These are phyloP conservation scores for Eutrema yunnanense DNA, from an alignment of 345 rosid species.

Conservation along the genomic window DNA sequence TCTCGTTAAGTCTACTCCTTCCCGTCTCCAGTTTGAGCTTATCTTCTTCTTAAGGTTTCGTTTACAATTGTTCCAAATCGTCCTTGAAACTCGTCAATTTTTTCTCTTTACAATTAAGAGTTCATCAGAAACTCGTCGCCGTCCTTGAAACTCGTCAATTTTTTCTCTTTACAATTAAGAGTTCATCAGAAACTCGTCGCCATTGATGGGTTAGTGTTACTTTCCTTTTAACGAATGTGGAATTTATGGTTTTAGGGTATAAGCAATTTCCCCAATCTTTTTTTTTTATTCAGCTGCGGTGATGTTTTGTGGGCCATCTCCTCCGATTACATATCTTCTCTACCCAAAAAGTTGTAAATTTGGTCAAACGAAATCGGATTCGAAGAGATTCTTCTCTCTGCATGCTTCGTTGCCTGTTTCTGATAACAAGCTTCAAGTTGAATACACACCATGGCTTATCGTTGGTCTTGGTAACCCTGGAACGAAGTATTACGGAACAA, in stretches of 20 bases:
- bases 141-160: not conserved
- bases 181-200: not conserved
- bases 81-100: not conserved
- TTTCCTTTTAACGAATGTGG: not conserved
- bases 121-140: not conserved
- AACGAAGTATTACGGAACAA: conserved; percentile 61
- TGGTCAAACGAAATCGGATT: not conserved
- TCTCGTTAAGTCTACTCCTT: too few species aligned
- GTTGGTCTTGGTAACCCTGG: conserved; percentile 97
- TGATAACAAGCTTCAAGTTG: conserved; percentile 5
- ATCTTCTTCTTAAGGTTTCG: too few species aligned
- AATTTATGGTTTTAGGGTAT: not conserved
- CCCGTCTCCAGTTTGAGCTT: too few species aligned
- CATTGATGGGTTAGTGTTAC: conserved; percentile 1
- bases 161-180: not conserved
- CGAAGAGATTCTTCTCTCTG: conserved; percentile 2
- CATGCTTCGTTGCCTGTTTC: conserved; percentile 16
- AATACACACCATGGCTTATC: conserved; percentile 62
- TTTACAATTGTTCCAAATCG: too few species aligned
- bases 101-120: not conserved
- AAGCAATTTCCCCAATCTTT: not conserved
- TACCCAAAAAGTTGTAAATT: conserved; percentile 3
- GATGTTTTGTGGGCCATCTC: conserved; percentile 10
- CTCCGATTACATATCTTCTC: conserved; percentile 3
- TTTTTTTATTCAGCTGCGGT: not conserved